A percentile compares a stretch with the other conserved stretches of the same genome.
These are phyloP conservation scores for Fusarium veterinarium DNA, from an alignment of 2,329 filamentous ascomycete species.

Conservation along the genomic window DNA sequence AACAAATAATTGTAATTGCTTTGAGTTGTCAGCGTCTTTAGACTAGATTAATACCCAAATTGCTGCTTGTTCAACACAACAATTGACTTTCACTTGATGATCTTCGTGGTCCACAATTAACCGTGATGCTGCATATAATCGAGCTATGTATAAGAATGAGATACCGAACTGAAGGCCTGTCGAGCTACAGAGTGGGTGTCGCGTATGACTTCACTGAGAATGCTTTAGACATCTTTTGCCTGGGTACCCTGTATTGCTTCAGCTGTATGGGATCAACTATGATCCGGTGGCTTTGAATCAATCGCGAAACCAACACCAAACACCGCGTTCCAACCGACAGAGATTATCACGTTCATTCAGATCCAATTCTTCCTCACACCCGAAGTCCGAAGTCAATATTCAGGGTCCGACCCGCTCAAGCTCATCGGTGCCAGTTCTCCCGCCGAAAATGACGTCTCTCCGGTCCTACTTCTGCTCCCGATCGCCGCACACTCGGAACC, in stretches of 20 bases:
- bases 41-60: constrained; percentile 27
- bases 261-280: neutral
- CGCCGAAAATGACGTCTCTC: constrained; percentile 33
- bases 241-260: neutral
- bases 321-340: neutral
- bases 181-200: neutral
- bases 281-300: neutral
- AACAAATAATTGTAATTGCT: neutral
- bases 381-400: neutral
- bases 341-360: neutral
- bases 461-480: constrained; percentile 33
- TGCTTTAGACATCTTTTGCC: neutral
- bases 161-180: neutral
- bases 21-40: constrained; percentile 6
- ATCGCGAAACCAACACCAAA: neutral
- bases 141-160: neutral
- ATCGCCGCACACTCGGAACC: constrained; percentile 6
- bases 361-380: neutral
- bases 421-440: constrained; percentile 30
- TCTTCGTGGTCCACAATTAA: neutral
- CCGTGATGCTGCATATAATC: neutral
- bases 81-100: neutral
- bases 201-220: neutral
- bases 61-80: constrained; percentile 1
- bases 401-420: constrained; percentile 13